Evolutionary conservation across 257 asterid species (phyloP), one percentile per base, ranked within the genome.

Genomic region (Agastache rugosa): DNA sequence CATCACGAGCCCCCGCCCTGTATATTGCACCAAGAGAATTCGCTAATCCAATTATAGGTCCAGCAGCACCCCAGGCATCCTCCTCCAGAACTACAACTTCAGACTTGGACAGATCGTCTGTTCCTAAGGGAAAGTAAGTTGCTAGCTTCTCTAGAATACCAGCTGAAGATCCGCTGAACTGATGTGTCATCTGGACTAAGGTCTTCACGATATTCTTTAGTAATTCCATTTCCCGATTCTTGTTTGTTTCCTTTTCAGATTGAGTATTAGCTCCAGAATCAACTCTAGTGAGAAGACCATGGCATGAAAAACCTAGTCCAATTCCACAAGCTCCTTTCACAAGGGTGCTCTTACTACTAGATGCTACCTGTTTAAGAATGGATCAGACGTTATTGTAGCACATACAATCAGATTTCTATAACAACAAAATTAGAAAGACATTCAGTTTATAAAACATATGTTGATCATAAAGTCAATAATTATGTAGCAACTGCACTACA

Each of bases 241-340:
- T 69, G 81, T 69, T 48, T 77, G 81, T 75, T 77, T 83, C 95
- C 77, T 82, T 87, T 62, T 71, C 85, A 22, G 45, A 71, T 66
- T 58, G 78, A 70, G 81, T 55, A 77, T 75, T 76, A 75, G 79
- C 78, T 53, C 78, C 93, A 74, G 90, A 79, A 70, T 82, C 87
- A 80, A 79, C 83, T 78, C 91, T 82, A 53, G 85, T 86, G 63
- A 90, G 93, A 85, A 92, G 93, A 77, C 80, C 93, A 75, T 90
- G 93, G 83, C 91, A 87, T 47, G 97, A 87, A 82, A 87, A 86
- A 72, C 99, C 99, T 85, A 95, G 79, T 77, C 98, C 99, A 82
- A 91, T 79, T 70, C 93, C 99, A 81, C 99, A 92, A 82, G 98
- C 98, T 83, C 99, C 99, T 86, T 84, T 90, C 62, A 95, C 95